Conservation (phyloP, 176 grass and related monocot species). For the Musa schizocarpa region DNA sequence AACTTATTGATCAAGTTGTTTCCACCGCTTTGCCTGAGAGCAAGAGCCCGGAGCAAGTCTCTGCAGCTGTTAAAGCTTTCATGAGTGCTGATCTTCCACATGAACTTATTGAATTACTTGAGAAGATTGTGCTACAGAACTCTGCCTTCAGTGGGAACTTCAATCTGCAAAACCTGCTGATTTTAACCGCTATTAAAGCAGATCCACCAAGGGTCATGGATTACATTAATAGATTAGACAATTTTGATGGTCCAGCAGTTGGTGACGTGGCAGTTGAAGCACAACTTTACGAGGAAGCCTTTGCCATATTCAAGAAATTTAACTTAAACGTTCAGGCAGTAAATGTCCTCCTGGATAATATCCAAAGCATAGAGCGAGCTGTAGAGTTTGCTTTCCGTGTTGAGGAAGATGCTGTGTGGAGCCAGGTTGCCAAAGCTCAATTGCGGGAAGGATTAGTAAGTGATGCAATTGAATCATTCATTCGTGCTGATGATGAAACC, state of each 20-base stretch:
- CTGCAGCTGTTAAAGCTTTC: slow-evolving; percentile 98
- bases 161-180: slow-evolving; percentile 91
- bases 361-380: slow-evolving; percentile 83
- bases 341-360: slow-evolving; percentile 87
- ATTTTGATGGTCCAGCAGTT: slow-evolving; percentile 97
- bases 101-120: slow-evolving; percentile 95
- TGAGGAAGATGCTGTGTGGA: slow-evolving; percentile 98
- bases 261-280: slow-evolving; percentile 93
- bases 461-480: slow-evolving; percentile 96
- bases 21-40: slow-evolving; percentile 89
- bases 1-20: slow-evolving; percentile 98
- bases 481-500: slow-evolving; percentile 84
- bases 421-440: slow-evolving; percentile 91
- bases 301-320: slow-evolving; percentile 99
- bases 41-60: slow-evolving; percentile 98
- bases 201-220: slow-evolving; percentile 96
- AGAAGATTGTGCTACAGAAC: slow-evolving; percentile 98
- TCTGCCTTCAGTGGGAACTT: slow-evolving; percentile 96
- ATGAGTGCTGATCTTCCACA: slow-evolving; percentile 98
- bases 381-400: slow-evolving; percentile 93
- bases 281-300: slow-evolving; percentile 87
- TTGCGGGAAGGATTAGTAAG: slow-evolving; percentile 83
- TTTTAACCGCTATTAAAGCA: slow-evolving; percentile 93
- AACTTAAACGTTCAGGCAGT: slow-evolving; percentile 96
- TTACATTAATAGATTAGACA: slow-evolving; percentile 94